Evolutionary conservation across 2,329 filamentous ascomycete species (phyloP).

Genomic region (Fusarium odoratissimum): DNA sequence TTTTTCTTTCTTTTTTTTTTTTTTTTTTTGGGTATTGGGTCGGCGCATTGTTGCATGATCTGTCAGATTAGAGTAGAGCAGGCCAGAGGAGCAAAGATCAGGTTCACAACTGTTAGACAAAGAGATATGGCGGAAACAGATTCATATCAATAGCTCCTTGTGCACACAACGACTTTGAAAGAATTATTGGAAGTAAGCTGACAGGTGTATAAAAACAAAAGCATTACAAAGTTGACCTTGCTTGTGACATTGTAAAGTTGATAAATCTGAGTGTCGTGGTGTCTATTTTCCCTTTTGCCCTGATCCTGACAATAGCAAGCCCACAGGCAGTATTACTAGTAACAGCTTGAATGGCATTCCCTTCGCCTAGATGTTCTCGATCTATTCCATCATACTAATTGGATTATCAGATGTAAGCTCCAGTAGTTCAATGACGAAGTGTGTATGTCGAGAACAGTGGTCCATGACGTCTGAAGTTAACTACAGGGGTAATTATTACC

Average conservation of each 20-base stretch:
- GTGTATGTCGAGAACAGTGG: neutral
- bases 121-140: neutral
- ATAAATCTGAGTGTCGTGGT: neutral
- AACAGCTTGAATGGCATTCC: neutral
- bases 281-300: neutral
- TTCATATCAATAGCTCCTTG: conserved; percentile 10
- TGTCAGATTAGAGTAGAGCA: conserved; percentile 13
- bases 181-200: neutral
- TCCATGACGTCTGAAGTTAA: conserved; percentile 17
- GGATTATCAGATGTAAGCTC: neutral
- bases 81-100: neutral
- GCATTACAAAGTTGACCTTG: neutral
- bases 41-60: conserved; percentile 11
- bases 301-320: neutral
- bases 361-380: neutral
- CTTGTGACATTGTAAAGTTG: neutral
- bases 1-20: neutral
- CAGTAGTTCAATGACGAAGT: neutral
- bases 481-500: neutral
- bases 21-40: conserved; percentile 5
- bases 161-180: neutral
- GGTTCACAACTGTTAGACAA: conserved; percentile 7
- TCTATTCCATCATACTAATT: neutral
- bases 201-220: conserved; percentile 2
- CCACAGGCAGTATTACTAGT: neutral